Evolutionary conservation across 2,329 filamentous ascomycete species (phyloP).

Genomic region (Xylariaceae sp.): DNA sequence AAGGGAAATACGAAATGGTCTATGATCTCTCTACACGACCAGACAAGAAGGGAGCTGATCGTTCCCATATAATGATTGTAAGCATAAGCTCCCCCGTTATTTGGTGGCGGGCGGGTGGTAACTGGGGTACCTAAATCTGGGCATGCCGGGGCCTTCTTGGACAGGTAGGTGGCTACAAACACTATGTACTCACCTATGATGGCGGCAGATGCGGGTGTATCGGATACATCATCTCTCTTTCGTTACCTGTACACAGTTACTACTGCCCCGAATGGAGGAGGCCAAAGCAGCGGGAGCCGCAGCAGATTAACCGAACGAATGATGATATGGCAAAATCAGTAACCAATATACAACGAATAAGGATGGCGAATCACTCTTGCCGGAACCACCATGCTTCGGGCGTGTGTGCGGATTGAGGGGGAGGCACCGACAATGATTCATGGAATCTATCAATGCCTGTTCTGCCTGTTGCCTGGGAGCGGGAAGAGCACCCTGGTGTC

Average conservation of each 20-base stretch:
- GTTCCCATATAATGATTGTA: slow-evolving; percentile 1
- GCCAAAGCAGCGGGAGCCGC: background rate
- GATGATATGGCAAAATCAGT: slow-evolving; percentile 5
- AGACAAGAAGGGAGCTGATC: background rate
- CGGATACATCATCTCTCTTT: slow-evolving; percentile 10
- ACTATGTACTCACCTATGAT: background rate
- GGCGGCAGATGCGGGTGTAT: slow-evolving; percentile 17
- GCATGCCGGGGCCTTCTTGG: slow-evolving; percentile 3
- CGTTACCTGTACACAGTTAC: background rate
- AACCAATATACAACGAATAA: slow-evolving; percentile 10
- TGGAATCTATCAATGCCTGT: background rate
- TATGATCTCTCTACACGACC: background rate
- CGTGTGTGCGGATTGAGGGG: slow-evolving; percentile 13
- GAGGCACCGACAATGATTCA: slow-evolving; percentile 15
- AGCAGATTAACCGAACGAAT: slow-evolving; percentile 12
- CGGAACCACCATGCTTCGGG: slow-evolving; percentile 8
- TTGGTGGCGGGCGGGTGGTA: slow-evolving; percentile 5
- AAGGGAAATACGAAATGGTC: background rate
- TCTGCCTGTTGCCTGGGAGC: background rate
- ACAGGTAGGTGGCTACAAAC: background rate
- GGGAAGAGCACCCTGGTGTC: background rate
- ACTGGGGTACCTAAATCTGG: background rate
- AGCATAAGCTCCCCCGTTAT: slow-evolving; percentile 4
- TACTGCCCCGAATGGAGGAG: background rate
- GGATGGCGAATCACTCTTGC: slow-evolving; percentile 2